These are phyloP conservation scores for Diutina siamensis DNA, from an alignment of 1,139 yeast species.

Conservation along the genomic window DNA sequence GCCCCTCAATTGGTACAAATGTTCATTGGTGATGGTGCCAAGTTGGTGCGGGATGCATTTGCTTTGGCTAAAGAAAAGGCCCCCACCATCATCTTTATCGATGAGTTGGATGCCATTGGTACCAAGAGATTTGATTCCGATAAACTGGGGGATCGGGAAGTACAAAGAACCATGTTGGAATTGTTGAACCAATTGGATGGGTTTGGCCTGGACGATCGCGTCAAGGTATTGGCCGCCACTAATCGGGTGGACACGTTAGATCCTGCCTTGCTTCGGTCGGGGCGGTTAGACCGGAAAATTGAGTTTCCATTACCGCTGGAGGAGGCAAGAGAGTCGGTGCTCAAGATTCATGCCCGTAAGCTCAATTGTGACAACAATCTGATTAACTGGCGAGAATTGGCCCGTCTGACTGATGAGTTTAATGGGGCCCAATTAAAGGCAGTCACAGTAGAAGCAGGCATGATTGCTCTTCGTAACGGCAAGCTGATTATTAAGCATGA, in stretches of 20 bases:
- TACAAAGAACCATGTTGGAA: conserved; percentile 98
- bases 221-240: conserved; percentile 95
- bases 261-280: conserved; percentile 94
- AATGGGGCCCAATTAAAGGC: conserved; percentile 98
- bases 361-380: conserved; percentile 81
- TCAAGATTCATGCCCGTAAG: conserved; percentile 94
- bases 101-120: conserved; percentile 97
- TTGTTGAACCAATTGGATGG: conserved; percentile 95
- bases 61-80: conserved; percentile 98
- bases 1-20: conserved; percentile 98
- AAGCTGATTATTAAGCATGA: conserved; percentile 89
- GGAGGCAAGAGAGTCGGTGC: conserved; percentile 91
- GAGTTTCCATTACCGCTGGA: conserved; percentile 97
- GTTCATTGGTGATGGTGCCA: conserved; percentile 99
- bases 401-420: conserved; percentile 95
- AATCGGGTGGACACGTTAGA: conserved; percentile 96
- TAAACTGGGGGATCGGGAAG: conserved; percentile 97
- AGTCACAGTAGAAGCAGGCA: conserved; percentile 97
- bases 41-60: conserved; percentile 94
- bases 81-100: conserved; percentile 94
- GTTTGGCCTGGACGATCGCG: conserved; percentile 95
- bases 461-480: conserved; percentile 96
- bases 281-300: conserved; percentile 93
- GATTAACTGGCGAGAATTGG: conserved; percentile 96
- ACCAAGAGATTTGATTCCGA: conserved; percentile 97